A percentile compares a stretch with the other conserved stretches of the same genome.
Conservation (phyloP, 371 early-diverging fungal genomes). For the Mucor piriformis region DNA sequence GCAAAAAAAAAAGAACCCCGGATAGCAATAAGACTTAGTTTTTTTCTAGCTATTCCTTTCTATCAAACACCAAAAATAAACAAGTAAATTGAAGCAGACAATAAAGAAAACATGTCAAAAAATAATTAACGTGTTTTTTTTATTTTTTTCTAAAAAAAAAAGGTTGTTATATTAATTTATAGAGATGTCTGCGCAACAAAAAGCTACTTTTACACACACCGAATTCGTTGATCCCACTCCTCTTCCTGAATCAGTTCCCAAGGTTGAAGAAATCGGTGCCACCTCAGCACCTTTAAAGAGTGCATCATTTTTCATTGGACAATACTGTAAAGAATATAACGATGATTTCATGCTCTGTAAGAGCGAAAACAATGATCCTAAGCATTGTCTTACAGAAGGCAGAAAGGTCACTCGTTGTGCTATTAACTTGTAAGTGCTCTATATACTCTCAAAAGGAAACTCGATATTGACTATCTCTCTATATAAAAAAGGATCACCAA, state of each 20-base stretch:
- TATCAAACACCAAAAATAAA: slow-evolving; percentile 1
- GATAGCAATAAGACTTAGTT: no score
- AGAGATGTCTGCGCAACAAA: slow-evolving; percentile 40
- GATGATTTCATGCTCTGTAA: slow-evolving; percentile 98
- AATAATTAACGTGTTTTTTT: slow-evolving; percentile 6
- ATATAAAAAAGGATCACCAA: slow-evolving; percentile 68
- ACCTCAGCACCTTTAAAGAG: slow-evolving; percentile 94
- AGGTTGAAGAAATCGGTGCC: slow-evolving; percentile 87
- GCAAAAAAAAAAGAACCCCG: no score
- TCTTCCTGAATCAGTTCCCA: slow-evolving; percentile 66
- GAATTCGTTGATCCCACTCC: slow-evolving; percentile 78
- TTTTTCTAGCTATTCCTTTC: no score
- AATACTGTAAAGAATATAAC: slow-evolving; percentile 88
- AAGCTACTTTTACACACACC: slow-evolving; percentile 38
- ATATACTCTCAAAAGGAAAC: not conserved
- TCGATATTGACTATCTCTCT: not conserved
- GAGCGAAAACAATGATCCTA: slow-evolving; percentile 86
- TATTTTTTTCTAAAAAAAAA: not conserved
- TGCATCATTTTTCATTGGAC: slow-evolving; percentile 88
- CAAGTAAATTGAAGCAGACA: not conserved
- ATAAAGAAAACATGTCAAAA: not conserved
- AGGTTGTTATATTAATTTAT: slow-evolving; percentile 1
- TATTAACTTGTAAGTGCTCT: slow-evolving; percentile 74
- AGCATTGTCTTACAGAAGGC: slow-evolving; percentile 91
- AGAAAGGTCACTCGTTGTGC: slow-evolving; percentile 96